phyloP scores from a whole-genome alignment of 1,139 yeast genomes.

The Lodderomyces beijingensis region DNA sequence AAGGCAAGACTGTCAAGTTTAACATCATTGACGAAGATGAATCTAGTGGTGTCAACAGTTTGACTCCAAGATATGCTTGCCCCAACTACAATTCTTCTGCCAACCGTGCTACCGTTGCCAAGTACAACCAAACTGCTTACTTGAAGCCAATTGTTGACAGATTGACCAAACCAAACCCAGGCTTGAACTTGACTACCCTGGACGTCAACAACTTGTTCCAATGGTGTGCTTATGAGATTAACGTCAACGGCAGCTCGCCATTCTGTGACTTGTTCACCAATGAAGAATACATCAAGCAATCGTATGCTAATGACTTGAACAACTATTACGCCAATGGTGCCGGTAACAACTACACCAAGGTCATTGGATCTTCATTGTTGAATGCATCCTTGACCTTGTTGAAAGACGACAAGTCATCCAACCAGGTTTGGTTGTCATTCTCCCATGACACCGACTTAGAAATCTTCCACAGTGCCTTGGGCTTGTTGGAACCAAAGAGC shows the following conservation, averaged over 20 bases:
- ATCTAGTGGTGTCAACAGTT: constrained; percentile 32
- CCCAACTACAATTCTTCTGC: constrained; percentile 17
- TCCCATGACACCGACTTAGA: constrained; percentile 59
- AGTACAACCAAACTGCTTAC: constrained; percentile 20
- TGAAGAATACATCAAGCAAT: constrained; percentile 43
- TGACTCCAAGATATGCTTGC: constrained; percentile 27
- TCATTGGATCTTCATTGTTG: constrained; percentile 45
- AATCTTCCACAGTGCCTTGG: constrained; percentile 47
- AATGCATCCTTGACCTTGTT: constrained; percentile 47
- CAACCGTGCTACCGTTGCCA: constrained; percentile 9
- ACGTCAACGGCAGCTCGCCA: constrained; percentile 44
- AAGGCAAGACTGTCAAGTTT: constrained; percentile 18
- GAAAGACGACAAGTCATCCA: constrained; percentile 19
- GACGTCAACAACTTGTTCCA: constrained; percentile 40
- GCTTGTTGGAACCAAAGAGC: constrained; percentile 32
- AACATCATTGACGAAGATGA: constrained; percentile 25
- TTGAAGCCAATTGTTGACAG: constrained; percentile 35
- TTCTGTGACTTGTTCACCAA: constrained; percentile 48
- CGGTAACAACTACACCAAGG: constrained; percentile 39
- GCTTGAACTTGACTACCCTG: constrained; percentile 31
- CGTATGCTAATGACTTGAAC: constrained; percentile 32
- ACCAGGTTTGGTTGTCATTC: constrained; percentile 45
- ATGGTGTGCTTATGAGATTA: constrained; percentile 54
- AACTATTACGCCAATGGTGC: constrained; percentile 49
- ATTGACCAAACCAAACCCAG: constrained; percentile 25